These are phyloP conservation scores for Thalassiosira profunda DNA, from an alignment of 108 stramenopile species.

Conservation along the genomic window DNA sequence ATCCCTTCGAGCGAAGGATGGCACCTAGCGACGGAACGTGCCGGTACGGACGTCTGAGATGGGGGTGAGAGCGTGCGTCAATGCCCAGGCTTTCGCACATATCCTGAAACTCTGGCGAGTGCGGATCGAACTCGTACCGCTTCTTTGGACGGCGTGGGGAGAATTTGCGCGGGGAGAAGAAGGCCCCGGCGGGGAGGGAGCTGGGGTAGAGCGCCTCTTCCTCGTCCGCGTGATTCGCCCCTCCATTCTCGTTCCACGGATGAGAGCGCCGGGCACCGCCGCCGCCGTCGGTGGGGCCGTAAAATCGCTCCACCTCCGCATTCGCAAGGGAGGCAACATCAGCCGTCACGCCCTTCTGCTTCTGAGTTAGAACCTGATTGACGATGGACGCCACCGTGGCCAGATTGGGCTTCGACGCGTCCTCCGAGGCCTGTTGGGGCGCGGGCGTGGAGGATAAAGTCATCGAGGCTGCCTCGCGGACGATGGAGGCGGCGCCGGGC, in stretches of 20 bases:
- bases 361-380: neutral
- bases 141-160: neutral
- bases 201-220: neutral
- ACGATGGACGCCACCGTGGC: constrained; percentile 3
- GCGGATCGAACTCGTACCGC: neutral
- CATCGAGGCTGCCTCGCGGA: too few species aligned
- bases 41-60: neutral
- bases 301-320: neutral
- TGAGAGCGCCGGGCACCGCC: neutral
- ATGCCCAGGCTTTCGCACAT: constrained; percentile 4
- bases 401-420: neutral
- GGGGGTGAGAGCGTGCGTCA: neutral
- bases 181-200: neutral
- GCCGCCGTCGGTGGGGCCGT: neutral
- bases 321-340: neutral
- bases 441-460: too few species aligned
- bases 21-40: neutral
- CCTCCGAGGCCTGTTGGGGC: too few species aligned
- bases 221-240: neutral
- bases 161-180: too few species aligned
- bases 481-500: too few species aligned
- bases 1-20: neutral
- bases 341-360: neutral
- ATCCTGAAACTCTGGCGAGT: neutral
- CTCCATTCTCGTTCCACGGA: neutral